A percentile compares a stretch with the other conserved stretches of the same genome.
phyloP scores from a whole-genome alignment of 2,329 filamentous ascomycete genomes.

The Colletotrichum incanum region DNA sequence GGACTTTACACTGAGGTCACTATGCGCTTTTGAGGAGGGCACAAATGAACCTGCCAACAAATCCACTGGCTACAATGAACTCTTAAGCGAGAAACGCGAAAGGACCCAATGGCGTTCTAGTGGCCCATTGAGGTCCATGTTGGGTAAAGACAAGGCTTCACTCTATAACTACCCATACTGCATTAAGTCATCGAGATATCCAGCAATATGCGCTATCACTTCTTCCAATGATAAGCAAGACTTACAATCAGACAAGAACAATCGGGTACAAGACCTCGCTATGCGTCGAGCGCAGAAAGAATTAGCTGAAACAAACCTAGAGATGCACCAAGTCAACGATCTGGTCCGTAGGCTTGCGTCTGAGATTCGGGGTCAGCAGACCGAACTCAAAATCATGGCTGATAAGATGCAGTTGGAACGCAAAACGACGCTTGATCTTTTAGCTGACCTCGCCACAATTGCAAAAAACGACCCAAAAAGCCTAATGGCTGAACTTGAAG shows the following conservation, averaged over 20 bases:
- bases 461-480: not conserved
- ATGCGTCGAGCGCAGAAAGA: not conserved
- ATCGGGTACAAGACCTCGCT: not conserved
- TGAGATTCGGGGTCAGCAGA: slow-evolving; percentile 8
- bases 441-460: not conserved
- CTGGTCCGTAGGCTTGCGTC: not conserved
- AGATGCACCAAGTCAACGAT: not conserved
- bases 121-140: too few species aligned
- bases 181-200: too few species aligned
- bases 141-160: too few species aligned
- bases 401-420: not conserved
- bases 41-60: not conserved
- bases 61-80: too few species aligned
- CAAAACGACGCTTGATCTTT: not conserved
- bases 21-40: not conserved
- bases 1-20: not conserved
- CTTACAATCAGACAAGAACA: too few species aligned
- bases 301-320: not conserved
- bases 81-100: too few species aligned
- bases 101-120: too few species aligned
- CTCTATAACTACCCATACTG: too few species aligned
- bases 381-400: slow-evolving; percentile 3
- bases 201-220: too few species aligned
- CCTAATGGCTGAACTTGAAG: not conserved
- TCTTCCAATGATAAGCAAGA: too few species aligned